Conservation (phyloP, 768 basidiomycete genomes). For the Mycena rebaudengoi region DNA sequence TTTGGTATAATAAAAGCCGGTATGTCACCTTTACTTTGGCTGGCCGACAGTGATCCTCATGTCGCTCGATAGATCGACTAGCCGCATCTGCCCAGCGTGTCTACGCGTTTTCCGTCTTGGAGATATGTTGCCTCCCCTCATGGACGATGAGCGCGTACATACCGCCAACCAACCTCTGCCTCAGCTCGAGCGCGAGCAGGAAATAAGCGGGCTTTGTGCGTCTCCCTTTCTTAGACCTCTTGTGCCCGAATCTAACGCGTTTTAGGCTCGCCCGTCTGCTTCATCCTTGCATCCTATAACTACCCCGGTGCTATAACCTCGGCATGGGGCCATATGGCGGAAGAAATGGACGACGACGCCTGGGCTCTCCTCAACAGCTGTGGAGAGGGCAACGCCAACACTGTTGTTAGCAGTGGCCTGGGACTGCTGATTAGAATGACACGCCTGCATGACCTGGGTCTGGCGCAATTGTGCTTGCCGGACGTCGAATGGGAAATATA, state of each 20-base stretch:
- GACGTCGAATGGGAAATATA: no score
- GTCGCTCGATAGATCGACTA: slow-evolving; percentile 39
- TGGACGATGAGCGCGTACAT: slow-evolving; percentile 33
- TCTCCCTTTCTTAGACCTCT: slow-evolving; percentile 14
- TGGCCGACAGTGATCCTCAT: background rate
- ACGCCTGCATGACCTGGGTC: slow-evolving; percentile 74
- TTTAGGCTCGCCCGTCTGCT: slow-evolving; percentile 81
- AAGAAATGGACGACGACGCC: slow-evolving; percentile 72
- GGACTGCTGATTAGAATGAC: slow-evolving; percentile 81
- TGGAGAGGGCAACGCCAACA: slow-evolving; percentile 45
- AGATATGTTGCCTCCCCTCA: slow-evolving; percentile 64
- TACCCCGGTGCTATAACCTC: slow-evolving; percentile 69
- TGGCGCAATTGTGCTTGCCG: slow-evolving; percentile 67
- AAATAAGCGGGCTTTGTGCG: slow-evolving; percentile 82
- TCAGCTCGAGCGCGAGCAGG: slow-evolving; percentile 65
- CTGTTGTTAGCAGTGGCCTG: slow-evolving; percentile 48
- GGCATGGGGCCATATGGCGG: slow-evolving; percentile 73
- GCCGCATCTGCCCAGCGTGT: slow-evolving; percentile 83
- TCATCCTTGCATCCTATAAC: slow-evolving; percentile 73
- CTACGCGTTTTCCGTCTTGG: slow-evolving; percentile 76
- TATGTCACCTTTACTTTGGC: background rate
- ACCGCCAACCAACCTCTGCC: slow-evolving; percentile 38
- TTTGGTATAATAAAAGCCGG: slow-evolving; percentile 91
- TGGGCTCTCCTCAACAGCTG: slow-evolving; percentile 68
- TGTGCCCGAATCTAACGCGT: background rate